Conservation (phyloP, 176 grass and related monocot genomes). For the Carex parvula region DNA sequence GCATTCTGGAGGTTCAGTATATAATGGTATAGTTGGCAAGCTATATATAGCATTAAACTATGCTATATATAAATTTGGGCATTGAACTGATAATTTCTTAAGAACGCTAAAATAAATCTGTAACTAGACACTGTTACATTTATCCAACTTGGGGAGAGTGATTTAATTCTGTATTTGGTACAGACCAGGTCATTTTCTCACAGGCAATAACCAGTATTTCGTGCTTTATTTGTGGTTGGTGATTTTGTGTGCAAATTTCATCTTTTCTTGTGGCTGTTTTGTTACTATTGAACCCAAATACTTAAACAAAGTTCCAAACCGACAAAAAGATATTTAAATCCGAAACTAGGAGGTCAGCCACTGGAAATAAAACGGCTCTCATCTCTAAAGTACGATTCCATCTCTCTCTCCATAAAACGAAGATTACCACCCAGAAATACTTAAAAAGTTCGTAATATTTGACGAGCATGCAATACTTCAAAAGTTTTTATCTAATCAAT, state of each 20-base stretch:
- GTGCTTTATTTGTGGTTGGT: neutral
- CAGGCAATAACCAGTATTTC: neutral
- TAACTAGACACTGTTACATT: neutral
- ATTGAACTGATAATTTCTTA: neutral
- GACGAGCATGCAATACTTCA: too few relatives aligned
- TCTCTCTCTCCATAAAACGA: too few relatives aligned
- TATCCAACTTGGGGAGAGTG: neutral
- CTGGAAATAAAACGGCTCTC: neutral
- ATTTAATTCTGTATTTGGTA: neutral
- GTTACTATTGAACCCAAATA: neutral
- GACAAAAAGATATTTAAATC: neutral
- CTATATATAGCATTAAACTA: slow-evolving; percentile 1
- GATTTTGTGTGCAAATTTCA: neutral
- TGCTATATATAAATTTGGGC: neutral
- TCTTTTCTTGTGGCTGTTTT: neutral
- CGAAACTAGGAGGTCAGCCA: neutral
- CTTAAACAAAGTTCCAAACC: neutral
- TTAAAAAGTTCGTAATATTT: too few relatives aligned
- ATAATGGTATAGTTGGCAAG: neutral
- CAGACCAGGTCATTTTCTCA: neutral
- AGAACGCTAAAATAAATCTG: neutral
- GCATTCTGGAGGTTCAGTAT: neutral
- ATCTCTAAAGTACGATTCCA: too few relatives aligned
- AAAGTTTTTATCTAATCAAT: too few relatives aligned
- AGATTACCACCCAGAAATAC: too few relatives aligned